Evolutionary conservation across 1,139 yeast species (phyloP).

Genomic region (Candida buenavistaensis): DNA sequence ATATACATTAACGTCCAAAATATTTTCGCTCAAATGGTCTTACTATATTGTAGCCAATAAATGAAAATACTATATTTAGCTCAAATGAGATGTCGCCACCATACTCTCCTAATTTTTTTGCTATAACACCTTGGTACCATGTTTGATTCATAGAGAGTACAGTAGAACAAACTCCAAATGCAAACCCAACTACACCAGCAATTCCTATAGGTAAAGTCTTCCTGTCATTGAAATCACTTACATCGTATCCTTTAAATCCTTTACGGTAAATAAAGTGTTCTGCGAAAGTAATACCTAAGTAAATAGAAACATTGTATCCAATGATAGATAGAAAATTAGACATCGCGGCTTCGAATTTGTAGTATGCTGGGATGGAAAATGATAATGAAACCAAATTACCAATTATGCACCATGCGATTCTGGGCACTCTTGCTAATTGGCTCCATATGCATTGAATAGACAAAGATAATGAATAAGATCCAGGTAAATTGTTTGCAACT

Average conservation of each 20-base stretch:
- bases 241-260: conserved; percentile 26
- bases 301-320: conserved; percentile 31
- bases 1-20: conserved; percentile 15
- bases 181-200: conserved; percentile 27
- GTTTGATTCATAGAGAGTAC: conserved; percentile 30
- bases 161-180: conserved; percentile 29
- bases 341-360: conserved; percentile 28
- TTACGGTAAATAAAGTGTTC: conserved; percentile 29
- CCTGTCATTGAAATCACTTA: conserved; percentile 21
- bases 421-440: conserved; percentile 26
- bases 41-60: conserved; percentile 24
- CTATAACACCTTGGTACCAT: conserved; percentile 31
- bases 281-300: conserved; percentile 25
- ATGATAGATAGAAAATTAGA: conserved; percentile 30
- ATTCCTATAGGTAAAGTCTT: conserved; percentile 26
- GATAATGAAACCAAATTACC: conserved; percentile 31
- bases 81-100: conserved; percentile 34
- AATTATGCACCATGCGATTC: conserved; percentile 30
- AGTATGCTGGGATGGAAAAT: conserved; percentile 33
- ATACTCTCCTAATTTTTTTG: conserved; percentile 17
- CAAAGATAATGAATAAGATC: conserved; percentile 29
- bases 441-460: conserved; percentile 32
- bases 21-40: conserved; percentile 31
- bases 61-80: conserved; percentile 24
- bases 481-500: conserved; percentile 31